Percentiles rank a stretch among this genome's conserved stretches.
Conservation (phyloP, 2,329 filamentous ascomycete genomes). For the Biscogniauxia marginata region DNA sequence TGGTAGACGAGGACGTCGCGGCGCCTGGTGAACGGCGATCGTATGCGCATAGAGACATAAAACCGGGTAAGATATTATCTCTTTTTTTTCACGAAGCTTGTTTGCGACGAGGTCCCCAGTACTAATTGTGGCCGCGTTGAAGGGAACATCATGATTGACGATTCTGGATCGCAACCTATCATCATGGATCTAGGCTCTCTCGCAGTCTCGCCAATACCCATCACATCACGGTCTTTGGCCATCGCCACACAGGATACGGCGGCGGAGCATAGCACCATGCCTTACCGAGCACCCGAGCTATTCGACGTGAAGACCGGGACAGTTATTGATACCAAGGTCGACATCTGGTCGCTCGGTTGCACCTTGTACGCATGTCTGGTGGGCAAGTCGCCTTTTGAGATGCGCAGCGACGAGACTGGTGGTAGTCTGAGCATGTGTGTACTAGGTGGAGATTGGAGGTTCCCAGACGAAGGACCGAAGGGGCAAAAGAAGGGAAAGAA, state of each 20-base stretch:
- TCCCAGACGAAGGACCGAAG: conserved; percentile 79
- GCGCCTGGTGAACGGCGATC: conserved; percentile 69
- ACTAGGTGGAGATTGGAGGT: conserved; percentile 91
- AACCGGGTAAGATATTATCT: conserved; percentile 66
- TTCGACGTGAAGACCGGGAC: conserved; percentile 96
- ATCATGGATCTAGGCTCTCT: conserved; percentile 97
- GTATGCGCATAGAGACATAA: conserved; percentile 95
- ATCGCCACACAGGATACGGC: conserved; percentile 92
- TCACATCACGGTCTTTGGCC: conserved; percentile 86
- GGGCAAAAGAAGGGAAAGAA: conserved; percentile 48
- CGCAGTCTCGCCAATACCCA: conserved; percentile 79
- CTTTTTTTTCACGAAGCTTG: not conserved
- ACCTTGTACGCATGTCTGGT: conserved; percentile 97
- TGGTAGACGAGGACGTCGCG: conserved; percentile 74
- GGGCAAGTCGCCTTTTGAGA: conserved; percentile 95
- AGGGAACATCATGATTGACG: conserved; percentile 98
- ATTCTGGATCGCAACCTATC: conserved; percentile 83
- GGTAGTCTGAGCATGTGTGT: conserved; percentile 92
- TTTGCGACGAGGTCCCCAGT: conserved; percentile 3
- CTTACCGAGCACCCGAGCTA: conserved; percentile 93
- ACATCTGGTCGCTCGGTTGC: conserved; percentile 97
- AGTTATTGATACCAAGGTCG: conserved; percentile 91
- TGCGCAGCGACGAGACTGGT: conserved; percentile 92
- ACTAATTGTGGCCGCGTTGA: conserved; percentile 1
- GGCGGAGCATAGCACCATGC: conserved; percentile 97